Evolutionary conservation across 306 rosid species (phyloP).

Genomic region (Glycine latifolia): DNA sequence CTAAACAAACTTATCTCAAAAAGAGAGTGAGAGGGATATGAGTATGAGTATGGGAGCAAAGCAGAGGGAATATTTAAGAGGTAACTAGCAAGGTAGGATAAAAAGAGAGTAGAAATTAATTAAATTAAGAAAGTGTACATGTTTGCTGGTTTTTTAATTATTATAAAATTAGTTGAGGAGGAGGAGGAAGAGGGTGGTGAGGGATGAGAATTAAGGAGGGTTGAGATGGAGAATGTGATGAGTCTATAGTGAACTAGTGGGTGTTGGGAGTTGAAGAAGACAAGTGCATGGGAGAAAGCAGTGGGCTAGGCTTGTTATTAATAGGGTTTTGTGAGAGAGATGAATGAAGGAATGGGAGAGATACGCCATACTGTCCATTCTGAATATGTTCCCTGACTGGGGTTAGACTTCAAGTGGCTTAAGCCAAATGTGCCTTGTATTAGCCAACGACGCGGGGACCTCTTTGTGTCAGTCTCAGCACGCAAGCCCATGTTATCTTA

Average conservation of each 20-base stretch:
- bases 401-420: conserved; percentile 69
- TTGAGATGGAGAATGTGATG: conserved; percentile 12
- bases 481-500: conserved; percentile 85
- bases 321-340: conserved; percentile 51
- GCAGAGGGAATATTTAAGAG: conserved; percentile 17
- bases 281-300: conserved; percentile 76
- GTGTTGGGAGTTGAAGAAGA: conserved; percentile 48
- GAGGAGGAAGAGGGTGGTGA: neutral
- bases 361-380: conserved; percentile 68
- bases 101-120: neutral
- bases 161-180: too few relatives aligned
- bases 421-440: conserved; percentile 59
- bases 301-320: conserved; percentile 69
- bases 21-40: neutral
- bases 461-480: conserved; percentile 71
- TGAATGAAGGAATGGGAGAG: conserved; percentile 42
- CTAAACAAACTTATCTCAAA: neutral
- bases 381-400: conserved; percentile 61
- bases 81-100: neutral
- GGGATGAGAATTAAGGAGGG: conserved; percentile 10
- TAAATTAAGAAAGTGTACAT: neutral
- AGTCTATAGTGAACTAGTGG: too few relatives aligned
- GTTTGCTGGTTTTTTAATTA: too few relatives aligned
- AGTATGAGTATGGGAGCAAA: conserved; percentile 15
- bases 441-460: conserved; percentile 76